Base-by-base conservation (phyloP, 768 basidiomycete species). In the Agaricus sinodeliciosus region DNA sequence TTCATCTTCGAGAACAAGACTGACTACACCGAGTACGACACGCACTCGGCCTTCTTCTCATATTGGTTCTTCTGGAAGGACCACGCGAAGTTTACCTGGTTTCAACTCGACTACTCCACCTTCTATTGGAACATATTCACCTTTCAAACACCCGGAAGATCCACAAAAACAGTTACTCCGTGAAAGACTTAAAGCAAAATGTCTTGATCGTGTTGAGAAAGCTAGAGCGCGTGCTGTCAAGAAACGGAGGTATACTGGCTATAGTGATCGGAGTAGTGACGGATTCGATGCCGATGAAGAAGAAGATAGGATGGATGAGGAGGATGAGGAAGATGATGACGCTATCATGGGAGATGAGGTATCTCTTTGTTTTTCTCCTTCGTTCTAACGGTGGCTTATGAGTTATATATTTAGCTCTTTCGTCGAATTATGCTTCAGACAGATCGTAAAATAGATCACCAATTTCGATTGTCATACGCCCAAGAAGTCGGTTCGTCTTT, bases 401-500 rank as follows among this genome's bases (percentile, higher is more conserved):
- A n/a, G 53, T 3, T 40, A 49, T 44, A 18, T 45, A 27, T 52
- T 25, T 42, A 89, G 87, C 71, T 89, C 15, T 87, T 85, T 60
- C 71, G 75, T 37, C 75, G 87, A 45, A 84, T 89, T 26, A 72
- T 89, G 65, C 69, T 72, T 6, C 80, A 77, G 60, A 67, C 78
- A 11, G 74, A 72, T 28, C 69, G 74, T 9, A 81, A 76, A 59
- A 63, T 68, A 15, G 69, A 63, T 2, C 78, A 87, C 60, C 64
- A 72, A 2, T 87, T 83, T 58, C 75, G 78, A 8, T 62, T 85
- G 2, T 87, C 85, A 1, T 89, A 84, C 55, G 74, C 78, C 25
- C 62, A 69, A 15, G 85, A 87, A 53, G 85, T 89, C 3, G 87
- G 87, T 4, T 86, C 85, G 13, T 88, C 87, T 0, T 79, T 87